Base-by-base conservation (phyloP, 352 stramenopile genomes). In the Nothophytophthora sp. region DNA sequence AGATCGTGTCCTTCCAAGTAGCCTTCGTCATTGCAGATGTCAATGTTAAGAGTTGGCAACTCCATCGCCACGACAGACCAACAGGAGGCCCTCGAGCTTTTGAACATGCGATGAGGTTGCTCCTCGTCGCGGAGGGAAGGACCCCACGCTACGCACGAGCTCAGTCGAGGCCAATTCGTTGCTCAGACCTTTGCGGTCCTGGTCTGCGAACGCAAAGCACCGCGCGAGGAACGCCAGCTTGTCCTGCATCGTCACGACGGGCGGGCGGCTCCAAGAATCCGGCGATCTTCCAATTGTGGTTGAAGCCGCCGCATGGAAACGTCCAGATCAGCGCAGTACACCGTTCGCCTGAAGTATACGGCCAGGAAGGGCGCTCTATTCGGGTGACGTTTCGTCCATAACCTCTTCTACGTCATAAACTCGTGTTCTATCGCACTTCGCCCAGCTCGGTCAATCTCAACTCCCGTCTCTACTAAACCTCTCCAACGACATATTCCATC, bases 191-290 rank as follows among this genome's bases (percentile, higher is more conserved):
- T 44, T 60, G 19, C 27, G 28, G 2, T 50, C 49, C 12, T 27
- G 28, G 55, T 88, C 74, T 5, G 76, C 72, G 30, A 77, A 71
- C 20, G 27, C 43, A 34, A 87, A 90, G 49, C 76, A 89, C 18
- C 55, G 47, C 25, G 54, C 58, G 50, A 84, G 37, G 35, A 73
- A 78, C 5, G 30, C 59, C 6, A 38, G 16, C 16, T 63, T 57
- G 22, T 66, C 35, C 38, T 59, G 36, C 63, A 66, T 66, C 15
- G 42, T n/a, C n/a, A n/a, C n/a, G n/a, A n/a, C n/a, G n/a, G n/a
- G n/a, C n/a, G n/a, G n/a, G n/a, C n/a, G n/a, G n/a, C n/a, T n/a
- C n/a, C n/a, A n/a, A n/a, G n/a, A n/a, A 22, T 39, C 28, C 22
- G 15, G 19, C 47, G 47, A 53, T 52, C 47, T 50, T 60, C 15